These are phyloP conservation scores for Begonia masoniana DNA, from an alignment of 306 rosid species.

Conservation along the genomic window DNA sequence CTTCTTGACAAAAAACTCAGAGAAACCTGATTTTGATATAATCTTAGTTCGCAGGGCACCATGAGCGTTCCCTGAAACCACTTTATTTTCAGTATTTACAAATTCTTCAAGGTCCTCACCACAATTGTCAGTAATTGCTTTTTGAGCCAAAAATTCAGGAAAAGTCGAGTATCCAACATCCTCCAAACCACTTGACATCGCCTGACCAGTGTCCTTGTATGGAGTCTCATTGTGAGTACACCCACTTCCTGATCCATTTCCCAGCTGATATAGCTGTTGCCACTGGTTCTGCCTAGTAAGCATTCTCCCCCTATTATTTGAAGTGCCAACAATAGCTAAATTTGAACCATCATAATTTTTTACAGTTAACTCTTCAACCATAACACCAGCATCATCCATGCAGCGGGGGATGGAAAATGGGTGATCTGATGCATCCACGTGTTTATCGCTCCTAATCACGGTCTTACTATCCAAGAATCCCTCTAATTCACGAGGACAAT, in stretches of 20 bases:
- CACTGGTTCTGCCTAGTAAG: constrained; percentile 37
- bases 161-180: constrained; percentile 34
- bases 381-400: constrained; percentile 25
- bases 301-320: constrained; percentile 32
- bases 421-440: constrained; percentile 26
- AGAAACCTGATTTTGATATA: constrained; percentile 73
- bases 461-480: constrained; percentile 28
- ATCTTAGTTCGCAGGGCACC: constrained; percentile 67
- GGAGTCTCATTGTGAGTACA: constrained; percentile 27
- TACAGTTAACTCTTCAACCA: constrained; percentile 53
- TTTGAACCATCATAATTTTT: constrained; percentile 38
- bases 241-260: constrained; percentile 50
- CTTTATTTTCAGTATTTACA: constrained; percentile 32
- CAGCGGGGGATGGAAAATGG: constrained; percentile 14
- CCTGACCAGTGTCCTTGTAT: constrained; percentile 33
- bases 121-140: constrained; percentile 28
- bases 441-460: constrained; percentile 15
- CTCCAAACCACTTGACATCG: constrained; percentile 29
- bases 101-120: constrained; percentile 36
- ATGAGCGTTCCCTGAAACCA: constrained; percentile 22
- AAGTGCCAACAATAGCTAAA: constrained; percentile 48
- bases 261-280: constrained; percentile 57
- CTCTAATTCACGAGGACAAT: constrained; percentile 23
- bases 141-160: constrained; percentile 36
- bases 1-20: constrained; percentile 64